phyloP scores from a whole-genome alignment of 2,329 filamentous ascomycete species.

The Trichothecium roseum region DNA sequence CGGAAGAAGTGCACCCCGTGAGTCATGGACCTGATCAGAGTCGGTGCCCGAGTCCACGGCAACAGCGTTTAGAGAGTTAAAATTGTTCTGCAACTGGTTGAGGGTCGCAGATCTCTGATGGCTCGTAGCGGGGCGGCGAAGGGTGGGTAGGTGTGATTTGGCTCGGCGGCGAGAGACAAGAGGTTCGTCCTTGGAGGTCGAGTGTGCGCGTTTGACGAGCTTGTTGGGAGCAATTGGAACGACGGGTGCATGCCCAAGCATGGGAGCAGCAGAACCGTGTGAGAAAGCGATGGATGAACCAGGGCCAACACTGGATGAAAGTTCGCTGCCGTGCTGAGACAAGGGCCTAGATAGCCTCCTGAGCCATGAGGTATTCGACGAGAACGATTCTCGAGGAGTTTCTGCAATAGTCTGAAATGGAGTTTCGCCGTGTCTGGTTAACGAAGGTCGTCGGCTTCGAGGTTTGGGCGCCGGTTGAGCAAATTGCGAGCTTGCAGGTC shows the following conservation, averaged over 20 bases:
- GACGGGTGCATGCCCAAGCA: slow-evolving; percentile 32
- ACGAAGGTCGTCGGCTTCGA: slow-evolving; percentile 30
- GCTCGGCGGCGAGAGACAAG: slow-evolving; percentile 36
- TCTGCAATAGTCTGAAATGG: slow-evolving; percentile 28
- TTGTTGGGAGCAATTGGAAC: slow-evolving; percentile 56
- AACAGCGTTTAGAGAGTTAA: slow-evolving; percentile 12
- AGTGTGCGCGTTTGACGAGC: slow-evolving; percentile 62
- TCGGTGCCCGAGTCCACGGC: too few relatives aligned
- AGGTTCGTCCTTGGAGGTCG: slow-evolving; percentile 36
- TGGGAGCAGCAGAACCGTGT: slow-evolving; percentile 56
- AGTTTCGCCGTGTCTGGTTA: slow-evolving; percentile 27
- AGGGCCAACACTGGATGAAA: slow-evolving; percentile 54
- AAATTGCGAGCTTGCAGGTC: slow-evolving; percentile 27
- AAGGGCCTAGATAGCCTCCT: slow-evolving; percentile 57
- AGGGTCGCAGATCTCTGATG: slow-evolving; percentile 66
- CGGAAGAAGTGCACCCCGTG: slow-evolving; percentile 14
- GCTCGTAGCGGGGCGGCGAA: slow-evolving; percentile 67
- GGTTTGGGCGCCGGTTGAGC: slow-evolving; percentile 23
- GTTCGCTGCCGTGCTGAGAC: slow-evolving; percentile 53
- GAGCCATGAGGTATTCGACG: slow-evolving; percentile 61
- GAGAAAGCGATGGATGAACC: slow-evolving; percentile 57
- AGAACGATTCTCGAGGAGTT: slow-evolving; percentile 43
- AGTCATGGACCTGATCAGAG: slow-evolving; percentile 9
- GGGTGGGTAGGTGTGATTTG: slow-evolving; percentile 51
- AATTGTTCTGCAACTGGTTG: slow-evolving; percentile 36